Evolutionary conservation across 305 asterid species (phyloP).

Genomic region (Coffea humblotiana): DNA sequence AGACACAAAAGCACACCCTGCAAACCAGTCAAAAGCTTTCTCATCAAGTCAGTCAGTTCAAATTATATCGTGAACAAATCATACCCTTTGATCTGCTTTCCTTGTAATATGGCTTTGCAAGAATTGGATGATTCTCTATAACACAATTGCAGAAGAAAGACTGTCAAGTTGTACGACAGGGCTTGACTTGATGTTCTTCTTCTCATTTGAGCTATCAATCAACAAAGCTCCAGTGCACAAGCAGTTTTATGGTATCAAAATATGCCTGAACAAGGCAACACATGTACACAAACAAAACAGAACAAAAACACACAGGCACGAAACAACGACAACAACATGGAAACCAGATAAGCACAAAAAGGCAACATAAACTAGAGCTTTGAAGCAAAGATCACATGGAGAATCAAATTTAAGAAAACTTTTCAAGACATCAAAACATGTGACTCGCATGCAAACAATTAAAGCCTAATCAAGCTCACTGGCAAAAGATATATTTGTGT

Average conservation of each 20-base stretch:
- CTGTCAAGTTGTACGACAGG: not conserved
- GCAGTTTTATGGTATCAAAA: not conserved
- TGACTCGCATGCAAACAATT: conserved; percentile 1
- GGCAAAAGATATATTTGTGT: not conserved
- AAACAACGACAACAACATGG: not conserved
- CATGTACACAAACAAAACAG: too few relatives aligned
- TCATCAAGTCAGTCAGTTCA: conserved; percentile 7
- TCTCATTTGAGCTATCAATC: not conserved
- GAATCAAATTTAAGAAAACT: not conserved
- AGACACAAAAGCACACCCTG: not conserved
- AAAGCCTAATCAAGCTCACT: not conserved
- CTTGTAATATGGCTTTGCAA: not conserved
- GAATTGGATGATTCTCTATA: not conserved
- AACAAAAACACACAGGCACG: too few relatives aligned
- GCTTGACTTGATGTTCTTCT: not conserved
- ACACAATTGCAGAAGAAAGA: not conserved
- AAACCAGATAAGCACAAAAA: not conserved
- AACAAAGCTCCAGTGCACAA: not conserved
- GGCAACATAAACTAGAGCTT: not conserved
- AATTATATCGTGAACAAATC: not conserved
- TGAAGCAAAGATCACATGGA: not conserved
- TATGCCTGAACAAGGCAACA: not conserved
- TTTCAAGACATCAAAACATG: too few relatives aligned
- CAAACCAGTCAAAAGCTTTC: not conserved
- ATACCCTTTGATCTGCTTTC: not conserved